Conservation (phyloP, 192 early-diverging fungal genomes). For the Coemansia sp. region DNA sequence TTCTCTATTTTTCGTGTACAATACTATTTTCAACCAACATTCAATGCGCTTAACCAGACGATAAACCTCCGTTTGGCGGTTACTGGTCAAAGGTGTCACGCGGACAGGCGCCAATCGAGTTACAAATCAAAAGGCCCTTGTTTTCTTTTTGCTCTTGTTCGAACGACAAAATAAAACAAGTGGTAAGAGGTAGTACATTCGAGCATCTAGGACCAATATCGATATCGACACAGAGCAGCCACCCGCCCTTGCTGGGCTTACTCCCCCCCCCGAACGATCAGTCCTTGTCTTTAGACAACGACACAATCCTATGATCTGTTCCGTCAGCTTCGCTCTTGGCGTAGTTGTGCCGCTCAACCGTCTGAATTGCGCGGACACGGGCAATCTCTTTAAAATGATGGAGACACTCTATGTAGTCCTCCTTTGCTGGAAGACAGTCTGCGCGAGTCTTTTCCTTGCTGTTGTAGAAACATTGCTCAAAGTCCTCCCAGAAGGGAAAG, state of each 20-base stretch:
- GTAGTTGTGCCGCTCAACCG: conserved; percentile 52
- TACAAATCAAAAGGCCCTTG: background rate
- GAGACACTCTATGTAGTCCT: conserved; percentile 97
- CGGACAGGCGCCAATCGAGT: background rate
- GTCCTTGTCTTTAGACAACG: conserved; percentile 12
- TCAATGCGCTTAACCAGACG: background rate
- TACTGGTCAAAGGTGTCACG: background rate
- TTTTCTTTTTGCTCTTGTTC: background rate
- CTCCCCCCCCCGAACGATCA: background rate
- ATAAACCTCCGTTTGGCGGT: background rate
- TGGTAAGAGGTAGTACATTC: background rate
- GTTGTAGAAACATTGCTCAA: conserved; percentile 82
- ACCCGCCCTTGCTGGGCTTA: too few relatives aligned
- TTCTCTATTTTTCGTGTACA: background rate
- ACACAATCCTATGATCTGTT: conserved; percentile 52
- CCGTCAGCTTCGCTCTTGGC: conserved; percentile 44
- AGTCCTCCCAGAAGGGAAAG: conserved; percentile 97
- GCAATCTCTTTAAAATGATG: conserved; percentile 89
- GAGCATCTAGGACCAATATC: background rate
- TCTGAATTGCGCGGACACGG: conserved; percentile 53
- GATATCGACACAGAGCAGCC: background rate
- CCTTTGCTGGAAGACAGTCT: conserved; percentile 78
- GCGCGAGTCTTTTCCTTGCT: conserved; percentile 74
- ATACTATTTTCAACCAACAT: background rate
- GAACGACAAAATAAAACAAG: background rate